Evolutionary conservation across 2,329 filamentous ascomycete species (phyloP).

Genomic region (Fusarium torulosum): DNA sequence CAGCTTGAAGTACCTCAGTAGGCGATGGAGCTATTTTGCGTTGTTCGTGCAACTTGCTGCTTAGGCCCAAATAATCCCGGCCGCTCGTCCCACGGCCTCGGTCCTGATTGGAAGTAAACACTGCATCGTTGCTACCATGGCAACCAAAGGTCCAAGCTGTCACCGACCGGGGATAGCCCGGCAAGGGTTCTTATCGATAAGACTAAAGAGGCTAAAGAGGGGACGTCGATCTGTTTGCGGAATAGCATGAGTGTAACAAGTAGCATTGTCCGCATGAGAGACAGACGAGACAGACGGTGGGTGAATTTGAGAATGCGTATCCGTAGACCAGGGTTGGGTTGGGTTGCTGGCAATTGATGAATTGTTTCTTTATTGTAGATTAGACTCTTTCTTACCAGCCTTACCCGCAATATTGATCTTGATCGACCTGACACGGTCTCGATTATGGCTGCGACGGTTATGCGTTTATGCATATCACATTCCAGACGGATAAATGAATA

Average conservation of each 20-base stretch:
- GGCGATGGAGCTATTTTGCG: conserved; percentile 35
- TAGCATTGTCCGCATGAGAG: not conserved
- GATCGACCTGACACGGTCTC: too few species aligned
- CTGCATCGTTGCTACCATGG: conserved; percentile 53
- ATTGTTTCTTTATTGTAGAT: not conserved
- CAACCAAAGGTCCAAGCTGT: conserved; percentile 46
- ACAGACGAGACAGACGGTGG: too few species aligned
- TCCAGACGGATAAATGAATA: conserved; percentile 20
- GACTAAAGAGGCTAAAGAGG: conserved; percentile 1
- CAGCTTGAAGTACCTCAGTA: conserved; percentile 18
- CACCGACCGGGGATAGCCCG: conserved; percentile 42
- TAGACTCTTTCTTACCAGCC: not conserved
- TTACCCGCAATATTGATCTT: not conserved
- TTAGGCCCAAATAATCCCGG: conserved; percentile 39
- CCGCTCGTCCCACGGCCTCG: conserved; percentile 40
- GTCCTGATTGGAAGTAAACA: conserved; percentile 54
- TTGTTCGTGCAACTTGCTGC: conserved; percentile 45
- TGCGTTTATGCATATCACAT: conserved; percentile 7
- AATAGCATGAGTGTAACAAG: not conserved
- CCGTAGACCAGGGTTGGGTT: not conserved
- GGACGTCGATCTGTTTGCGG: conserved; percentile 37
- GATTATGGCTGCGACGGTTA: not conserved
- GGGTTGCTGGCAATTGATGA: not conserved
- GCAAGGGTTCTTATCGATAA: conserved; percentile 44
- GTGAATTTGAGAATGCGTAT: too few species aligned